Evolutionary conservation across 2,329 filamentous ascomycete species (phyloP).

Genomic region (Neofusicoccum sp.): DNA sequence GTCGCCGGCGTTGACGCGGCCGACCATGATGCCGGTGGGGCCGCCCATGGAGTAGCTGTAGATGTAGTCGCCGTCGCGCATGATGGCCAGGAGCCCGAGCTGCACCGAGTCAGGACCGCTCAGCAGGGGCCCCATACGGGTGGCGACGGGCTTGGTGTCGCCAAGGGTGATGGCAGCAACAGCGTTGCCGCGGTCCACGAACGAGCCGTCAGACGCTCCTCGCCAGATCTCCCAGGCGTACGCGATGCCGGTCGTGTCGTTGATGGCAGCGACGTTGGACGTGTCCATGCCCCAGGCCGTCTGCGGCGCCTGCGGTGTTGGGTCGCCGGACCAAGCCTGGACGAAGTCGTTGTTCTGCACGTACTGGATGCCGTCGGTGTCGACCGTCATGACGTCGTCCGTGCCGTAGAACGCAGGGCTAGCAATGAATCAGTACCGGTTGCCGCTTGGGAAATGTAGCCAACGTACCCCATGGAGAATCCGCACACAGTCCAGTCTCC

Average conservation of each 20-base stretch:
- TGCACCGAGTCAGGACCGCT: not conserved
- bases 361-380: not conserved
- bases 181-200: slow-evolving; percentile 8
- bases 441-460: too few relatives aligned
- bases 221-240: slow-evolving; percentile 18
- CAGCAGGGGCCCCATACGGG: slow-evolving; percentile 5
- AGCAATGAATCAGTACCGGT: too few relatives aligned
- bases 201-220: not conserved
- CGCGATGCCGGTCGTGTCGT: slow-evolving; percentile 8
- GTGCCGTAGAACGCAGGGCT: slow-evolving; percentile 18
- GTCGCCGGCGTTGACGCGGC: slow-evolving; percentile 13
- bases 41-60: slow-evolving; percentile 15
- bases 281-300: slow-evolving; percentile 17
- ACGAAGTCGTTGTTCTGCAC: not conserved
- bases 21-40: slow-evolving; percentile 12
- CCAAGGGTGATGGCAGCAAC: slow-evolving; percentile 10
- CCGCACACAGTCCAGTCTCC: not conserved
- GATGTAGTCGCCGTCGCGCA: slow-evolving; percentile 6
- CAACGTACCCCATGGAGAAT: slow-evolving; percentile 14
- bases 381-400: slow-evolving; percentile 1
- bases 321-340: slow-evolving; percentile 11
- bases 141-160: slow-evolving; percentile 14
- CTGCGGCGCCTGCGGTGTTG: slow-evolving; percentile 3
- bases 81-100: not conserved
- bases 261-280: slow-evolving; percentile 3